Conservation (phyloP, 2,329 filamentous ascomycete species). For the Celoporthe dispersa region DNA sequence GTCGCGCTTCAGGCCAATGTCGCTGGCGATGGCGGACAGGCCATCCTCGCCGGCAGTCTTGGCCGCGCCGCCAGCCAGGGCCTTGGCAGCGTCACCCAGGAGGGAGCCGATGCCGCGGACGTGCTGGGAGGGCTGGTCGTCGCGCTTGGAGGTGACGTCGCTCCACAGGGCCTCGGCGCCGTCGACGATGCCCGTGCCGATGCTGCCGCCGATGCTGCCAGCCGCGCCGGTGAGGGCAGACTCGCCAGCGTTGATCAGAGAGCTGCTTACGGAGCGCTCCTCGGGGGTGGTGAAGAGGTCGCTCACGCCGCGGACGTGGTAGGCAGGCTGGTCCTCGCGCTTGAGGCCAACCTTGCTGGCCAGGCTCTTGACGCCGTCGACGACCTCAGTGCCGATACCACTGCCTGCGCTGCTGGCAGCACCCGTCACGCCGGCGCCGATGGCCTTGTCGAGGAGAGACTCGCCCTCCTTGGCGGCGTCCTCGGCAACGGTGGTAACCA, state of each 20-base stretch:
- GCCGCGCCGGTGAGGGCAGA: neutral
- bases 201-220: neutral
- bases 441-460: constrained; percentile 1
- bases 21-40: neutral
- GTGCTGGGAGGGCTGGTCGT: neutral
- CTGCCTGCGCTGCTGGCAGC: neutral
- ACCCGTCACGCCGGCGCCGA: neutral
- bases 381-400: constrained; percentile 2
- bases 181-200: constrained; percentile 3
- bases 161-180: neutral
- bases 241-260: neutral
- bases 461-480: neutral
- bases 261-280: neutral
- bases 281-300: constrained; percentile 1
- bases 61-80: neutral
- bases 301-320: neutral
- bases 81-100: constrained; percentile 3
- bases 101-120: constrained; percentile 6
- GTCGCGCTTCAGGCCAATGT: constrained; percentile 10
- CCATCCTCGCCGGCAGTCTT: constrained; percentile 2
- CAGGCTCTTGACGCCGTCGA: constrained; percentile 4
- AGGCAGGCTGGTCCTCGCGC: neutral
- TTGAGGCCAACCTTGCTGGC: constrained; percentile 5
- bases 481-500: neutral
- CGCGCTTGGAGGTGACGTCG: constrained; percentile 1